Conservation (phyloP, 495 filamentous ascomycete species). For the Rusavskia elegans region DNA sequence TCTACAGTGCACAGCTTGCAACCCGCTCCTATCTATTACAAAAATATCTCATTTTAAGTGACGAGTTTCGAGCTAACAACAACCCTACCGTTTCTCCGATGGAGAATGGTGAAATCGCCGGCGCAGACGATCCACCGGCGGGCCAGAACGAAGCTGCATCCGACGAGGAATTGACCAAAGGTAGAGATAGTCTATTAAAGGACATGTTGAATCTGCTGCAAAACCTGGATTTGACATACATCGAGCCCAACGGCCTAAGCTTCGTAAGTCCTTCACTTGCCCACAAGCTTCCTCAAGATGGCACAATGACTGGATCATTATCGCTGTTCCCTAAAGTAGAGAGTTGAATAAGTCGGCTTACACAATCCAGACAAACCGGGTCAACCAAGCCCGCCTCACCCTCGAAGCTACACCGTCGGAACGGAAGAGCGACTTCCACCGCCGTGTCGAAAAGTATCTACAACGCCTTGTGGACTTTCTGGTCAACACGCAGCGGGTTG, state of each 20-base stretch:
- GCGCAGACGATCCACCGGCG: not conserved
- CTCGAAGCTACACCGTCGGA: not conserved
- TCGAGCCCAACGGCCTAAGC: not conserved
- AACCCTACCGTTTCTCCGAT: not conserved
- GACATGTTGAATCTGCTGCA: not conserved
- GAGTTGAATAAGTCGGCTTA: too few species aligned
- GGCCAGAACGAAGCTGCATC: not conserved
- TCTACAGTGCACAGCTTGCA: slow-evolving; percentile 57
- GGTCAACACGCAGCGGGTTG: not conserved
- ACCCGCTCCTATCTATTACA: slow-evolving; percentile 71
- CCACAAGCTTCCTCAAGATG: not conserved
- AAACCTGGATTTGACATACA: not conserved
- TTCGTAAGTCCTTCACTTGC: not conserved
- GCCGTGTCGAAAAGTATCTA: not conserved
- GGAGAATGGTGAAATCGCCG: not conserved
- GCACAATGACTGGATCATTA: not conserved
- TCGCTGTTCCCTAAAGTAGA: too few species aligned
- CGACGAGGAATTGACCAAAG: not conserved
- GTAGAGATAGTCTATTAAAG: not conserved
- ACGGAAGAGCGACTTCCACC: not conserved
- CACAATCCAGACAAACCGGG: not conserved
- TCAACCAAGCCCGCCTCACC: not conserved
- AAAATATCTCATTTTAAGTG: slow-evolving; percentile 54
- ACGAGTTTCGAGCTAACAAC: slow-evolving; percentile 23
- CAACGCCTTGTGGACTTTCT: not conserved